phyloP scores from a whole-genome alignment of 768 basidiomycete genomes.

The Boletus huronensis region DNA sequence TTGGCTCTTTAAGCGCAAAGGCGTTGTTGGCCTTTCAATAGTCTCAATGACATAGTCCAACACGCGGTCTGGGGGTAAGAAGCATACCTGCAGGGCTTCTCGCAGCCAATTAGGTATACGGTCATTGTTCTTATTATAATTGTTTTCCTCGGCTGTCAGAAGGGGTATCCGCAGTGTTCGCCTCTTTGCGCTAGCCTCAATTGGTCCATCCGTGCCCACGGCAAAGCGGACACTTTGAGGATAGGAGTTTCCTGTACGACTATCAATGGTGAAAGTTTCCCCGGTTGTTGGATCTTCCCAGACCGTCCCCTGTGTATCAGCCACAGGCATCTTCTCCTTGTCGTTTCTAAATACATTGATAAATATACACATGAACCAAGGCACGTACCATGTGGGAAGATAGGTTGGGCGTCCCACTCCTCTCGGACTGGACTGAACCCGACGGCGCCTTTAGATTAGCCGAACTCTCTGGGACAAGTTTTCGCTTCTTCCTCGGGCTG shows the following conservation, averaged over 20 bases:
- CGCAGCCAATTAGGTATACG: conserved; percentile 61
- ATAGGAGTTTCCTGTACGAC: conserved; percentile 68
- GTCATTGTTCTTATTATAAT: conserved; percentile 10
- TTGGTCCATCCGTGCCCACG: conserved; percentile 7
- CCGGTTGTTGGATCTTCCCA: conserved; percentile 69
- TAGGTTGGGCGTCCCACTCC: conserved; percentile 5
- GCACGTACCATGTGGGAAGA: conserved; percentile 22
- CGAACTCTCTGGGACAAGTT: conserved; percentile 27
- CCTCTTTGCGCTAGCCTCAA: conserved; percentile 9
- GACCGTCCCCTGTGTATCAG: conserved; percentile 28
- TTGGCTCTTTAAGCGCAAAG: conserved; percentile 48
- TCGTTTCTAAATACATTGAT: conserved; percentile 9
- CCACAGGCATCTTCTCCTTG: conserved; percentile 22
- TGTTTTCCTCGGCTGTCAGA: conserved; percentile 1
- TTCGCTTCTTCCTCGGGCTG: conserved; percentile 53
- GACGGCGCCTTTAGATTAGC: conserved; percentile 6
- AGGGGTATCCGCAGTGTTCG: conserved; percentile 12
- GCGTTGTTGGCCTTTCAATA: conserved; percentile 49
- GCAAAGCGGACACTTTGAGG: conserved; percentile 24
- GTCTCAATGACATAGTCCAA: conserved; percentile 8
- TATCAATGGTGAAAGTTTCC: conserved; percentile 56
- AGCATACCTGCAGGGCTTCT: conserved; percentile 52
- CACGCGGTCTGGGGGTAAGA: conserved; percentile 10
- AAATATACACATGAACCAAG: conserved; percentile 3
- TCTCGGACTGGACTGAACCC: conserved; percentile 1